Conservation (phyloP, 1,284 basidiomycete species). For the Cryptococcus floricola region DNA sequence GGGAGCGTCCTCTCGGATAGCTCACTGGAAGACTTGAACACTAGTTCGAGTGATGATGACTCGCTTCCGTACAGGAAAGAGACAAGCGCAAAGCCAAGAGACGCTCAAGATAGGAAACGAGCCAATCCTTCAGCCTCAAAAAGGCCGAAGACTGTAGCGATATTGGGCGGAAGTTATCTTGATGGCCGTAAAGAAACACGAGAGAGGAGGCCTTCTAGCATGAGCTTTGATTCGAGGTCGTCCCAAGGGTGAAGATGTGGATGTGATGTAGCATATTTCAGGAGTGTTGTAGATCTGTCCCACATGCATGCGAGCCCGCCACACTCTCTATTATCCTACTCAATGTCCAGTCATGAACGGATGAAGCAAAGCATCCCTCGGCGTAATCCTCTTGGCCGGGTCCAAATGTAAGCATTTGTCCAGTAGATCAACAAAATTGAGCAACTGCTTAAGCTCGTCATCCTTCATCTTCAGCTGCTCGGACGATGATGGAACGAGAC, state of each 20-base stretch:
- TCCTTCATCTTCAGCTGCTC: slow-evolving; percentile 69
- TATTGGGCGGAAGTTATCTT: slow-evolving; percentile 15
- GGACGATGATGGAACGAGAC: slow-evolving; percentile 73
- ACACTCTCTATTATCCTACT: not conserved
- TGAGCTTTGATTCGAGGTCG: not conserved
- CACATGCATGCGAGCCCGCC: not conserved
- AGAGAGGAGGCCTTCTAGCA: slow-evolving; percentile 3
- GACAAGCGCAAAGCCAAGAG: no score
- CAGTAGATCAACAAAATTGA: slow-evolving; percentile 82
- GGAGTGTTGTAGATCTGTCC: slow-evolving; percentile 41
- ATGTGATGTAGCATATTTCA: not conserved
- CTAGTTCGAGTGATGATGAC: no score
- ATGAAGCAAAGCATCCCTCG: slow-evolving; percentile 81
- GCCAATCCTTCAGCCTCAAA: not conserved
- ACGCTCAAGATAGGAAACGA: not conserved
- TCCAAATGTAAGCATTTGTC: slow-evolving; percentile 92
- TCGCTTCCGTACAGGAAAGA: no score
- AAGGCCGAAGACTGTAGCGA: slow-evolving; percentile 7
- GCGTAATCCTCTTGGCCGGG: slow-evolving; percentile 76
- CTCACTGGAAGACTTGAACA: no score
- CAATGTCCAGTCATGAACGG: slow-evolving; percentile 62
- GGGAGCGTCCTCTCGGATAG: no score
- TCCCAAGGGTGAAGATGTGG: not conserved
- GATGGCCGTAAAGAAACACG: slow-evolving; percentile 11
- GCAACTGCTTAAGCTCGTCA: slow-evolving; percentile 79